phyloP scores from a whole-genome alignment of 805 yeast species.

The Candida nanaspora region DNA sequence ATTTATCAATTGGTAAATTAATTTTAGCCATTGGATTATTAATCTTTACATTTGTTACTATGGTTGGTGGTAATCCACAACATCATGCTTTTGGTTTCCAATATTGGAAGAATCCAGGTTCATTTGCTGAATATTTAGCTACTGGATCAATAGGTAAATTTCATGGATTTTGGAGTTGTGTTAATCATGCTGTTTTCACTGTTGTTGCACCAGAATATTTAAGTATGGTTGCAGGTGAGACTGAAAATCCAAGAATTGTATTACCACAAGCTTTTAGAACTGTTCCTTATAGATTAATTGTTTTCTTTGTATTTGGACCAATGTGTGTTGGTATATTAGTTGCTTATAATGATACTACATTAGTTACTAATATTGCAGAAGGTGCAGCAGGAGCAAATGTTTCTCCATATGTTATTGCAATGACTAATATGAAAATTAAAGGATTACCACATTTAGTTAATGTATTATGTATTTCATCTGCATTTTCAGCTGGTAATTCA shows the following conservation, averaged over 20 bases:
- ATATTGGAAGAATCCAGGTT: slow-evolving; percentile 42
- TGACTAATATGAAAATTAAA: slow-evolving; percentile 52
- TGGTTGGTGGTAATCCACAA: slow-evolving; percentile 74
- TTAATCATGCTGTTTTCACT: slow-evolving; percentile 28
- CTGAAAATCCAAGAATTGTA: slow-evolving; percentile 31
- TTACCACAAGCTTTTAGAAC: slow-evolving; percentile 32
- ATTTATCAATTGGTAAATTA: slow-evolving; percentile 65
- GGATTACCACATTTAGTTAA: slow-evolving; percentile 68
- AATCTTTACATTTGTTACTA: slow-evolving; percentile 60
- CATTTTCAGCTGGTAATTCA: slow-evolving; percentile 76
- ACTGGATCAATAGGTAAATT: slow-evolving; percentile 55
- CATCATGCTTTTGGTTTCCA: slow-evolving; percentile 57
- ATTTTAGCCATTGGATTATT: slow-evolving; percentile 60
- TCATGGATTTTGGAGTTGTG: slow-evolving; percentile 39
- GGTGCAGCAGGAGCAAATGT: slow-evolving; percentile 65
- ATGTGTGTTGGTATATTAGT: slow-evolving; percentile 30
- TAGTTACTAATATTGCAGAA: slow-evolving; percentile 38
- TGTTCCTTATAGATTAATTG: slow-evolving; percentile 32
- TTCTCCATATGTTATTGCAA: slow-evolving; percentile 74
- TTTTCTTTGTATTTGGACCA: slow-evolving; percentile 34
- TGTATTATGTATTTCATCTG: slow-evolving; percentile 61
- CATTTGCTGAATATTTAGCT: slow-evolving; percentile 45
- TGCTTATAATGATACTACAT: slow-evolving; percentile 25
- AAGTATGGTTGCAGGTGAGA: slow-evolving; percentile 36
- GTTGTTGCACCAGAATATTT: slow-evolving; percentile 36